phyloP scores from a whole-genome alignment of 129 eudicot species.

The Artemisia annua region DNA sequence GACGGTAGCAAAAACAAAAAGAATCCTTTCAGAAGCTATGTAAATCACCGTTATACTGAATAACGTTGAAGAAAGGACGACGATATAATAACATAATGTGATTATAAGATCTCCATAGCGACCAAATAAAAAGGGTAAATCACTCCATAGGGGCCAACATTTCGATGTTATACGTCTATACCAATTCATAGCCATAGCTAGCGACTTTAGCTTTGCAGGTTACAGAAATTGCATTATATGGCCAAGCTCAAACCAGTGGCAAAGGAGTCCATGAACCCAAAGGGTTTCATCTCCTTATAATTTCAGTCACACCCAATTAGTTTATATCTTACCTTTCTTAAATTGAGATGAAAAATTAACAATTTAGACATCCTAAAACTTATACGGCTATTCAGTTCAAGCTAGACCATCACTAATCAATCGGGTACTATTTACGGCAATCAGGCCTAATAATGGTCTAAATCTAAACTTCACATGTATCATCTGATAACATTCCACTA shows the following conservation, averaged over 20 bases:
- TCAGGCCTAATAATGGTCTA: neutral
- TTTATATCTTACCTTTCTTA: neutral
- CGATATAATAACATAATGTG: too few relatives aligned
- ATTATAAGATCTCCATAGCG: too few relatives aligned
- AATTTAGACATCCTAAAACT: slow-evolving; percentile 19
- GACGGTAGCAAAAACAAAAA: neutral
- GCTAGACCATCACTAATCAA: neutral
- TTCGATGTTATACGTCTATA: neutral
- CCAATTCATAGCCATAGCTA: neutral
- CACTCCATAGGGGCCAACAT: neutral
- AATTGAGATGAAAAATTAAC: neutral
- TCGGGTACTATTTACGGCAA: neutral
- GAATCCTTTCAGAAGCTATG: neutral
- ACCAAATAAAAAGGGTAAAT: neutral
- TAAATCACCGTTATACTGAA: too few relatives aligned
- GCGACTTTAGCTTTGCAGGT: neutral
- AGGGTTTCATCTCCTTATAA: slow-evolving; percentile 3
- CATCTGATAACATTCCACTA: slow-evolving; percentile 6
- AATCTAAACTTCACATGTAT: slow-evolving; percentile 5
- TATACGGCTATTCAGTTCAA: slow-evolving; percentile 1
- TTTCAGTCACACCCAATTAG: neutral
- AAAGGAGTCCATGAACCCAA: slow-evolving; percentile 4
- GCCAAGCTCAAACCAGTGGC: neutral
- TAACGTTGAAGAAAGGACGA: too few relatives aligned
- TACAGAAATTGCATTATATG: slow-evolving; percentile 5